Base-by-base conservation (phyloP, 768 basidiomycete species). In the Hortiboletus flavorubellus region DNA sequence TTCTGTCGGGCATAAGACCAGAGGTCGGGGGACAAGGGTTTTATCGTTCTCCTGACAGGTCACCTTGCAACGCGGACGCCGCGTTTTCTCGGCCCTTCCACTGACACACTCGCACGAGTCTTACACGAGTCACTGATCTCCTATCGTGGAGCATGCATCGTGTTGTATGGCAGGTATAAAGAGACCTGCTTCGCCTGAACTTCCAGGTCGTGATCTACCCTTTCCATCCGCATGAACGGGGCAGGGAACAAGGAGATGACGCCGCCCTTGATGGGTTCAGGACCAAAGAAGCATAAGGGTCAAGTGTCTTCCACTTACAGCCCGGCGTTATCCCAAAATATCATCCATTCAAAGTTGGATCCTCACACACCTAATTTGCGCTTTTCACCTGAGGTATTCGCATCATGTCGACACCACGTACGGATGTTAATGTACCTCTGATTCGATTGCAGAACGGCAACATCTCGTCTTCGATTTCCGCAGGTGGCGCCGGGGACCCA, bases 81-180 rank as follows among this genome's bases (percentile, higher is more conserved):
- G 59, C 62, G 50, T 57, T 64, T 63, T 33, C 15, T 55, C 48
- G 51, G 49, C 48, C 10, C 16, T 34, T 41, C 38, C 33, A 16
- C 49, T 38, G 39, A 34, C 51, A 23, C 38, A 26, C 38, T 18
- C 34, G 42, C 59, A 59, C 31, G 61, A 51, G 48, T 43, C 45
- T 39, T 40, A 58, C 67, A 64, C 60, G 67, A 60, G 23, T 39
- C 48, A 21, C 29, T 23, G 4, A 21, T n/a, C n/a, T 50, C 46
- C 47, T 49, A 47, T 53, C 48, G 40, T n/a, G 33, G 23, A 44
- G 43, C 51, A 43, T 56, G 58, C 64, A 53, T 49, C 57, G 59
- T 59, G 60, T 55, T 30, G 33, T 35, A 39, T 39, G 45, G 46
- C 53, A 56, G 50, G 54, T 59, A 53, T 66, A 69, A 55, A 63